A percentile compares a stretch with the other conserved stretches of the same genome.
Conservation (phyloP, 257 asterid species). For the Plantago major region DNA sequence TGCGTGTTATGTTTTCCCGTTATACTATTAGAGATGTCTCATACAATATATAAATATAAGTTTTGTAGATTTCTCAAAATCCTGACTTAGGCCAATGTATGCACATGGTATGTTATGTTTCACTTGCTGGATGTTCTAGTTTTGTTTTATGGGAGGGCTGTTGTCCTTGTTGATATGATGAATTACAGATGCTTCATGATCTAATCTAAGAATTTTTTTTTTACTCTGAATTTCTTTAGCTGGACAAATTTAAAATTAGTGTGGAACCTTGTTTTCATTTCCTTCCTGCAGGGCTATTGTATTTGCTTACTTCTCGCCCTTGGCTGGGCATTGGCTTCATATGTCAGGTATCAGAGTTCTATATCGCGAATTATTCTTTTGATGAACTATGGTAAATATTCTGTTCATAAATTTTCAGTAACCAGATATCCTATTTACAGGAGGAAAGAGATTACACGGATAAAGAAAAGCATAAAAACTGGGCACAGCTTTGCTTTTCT, state of each 20-base stretch:
- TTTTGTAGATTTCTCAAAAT: too few species aligned
- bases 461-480: constrained; percentile 43
- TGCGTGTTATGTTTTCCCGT: too few species aligned
- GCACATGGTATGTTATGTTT: too few species aligned
- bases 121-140: not conserved
- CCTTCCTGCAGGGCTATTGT: constrained; percentile 60
- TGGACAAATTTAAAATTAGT: constrained; percentile 13
- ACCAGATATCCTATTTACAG: constrained; percentile 39
- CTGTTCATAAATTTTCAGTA: constrained; percentile 8
- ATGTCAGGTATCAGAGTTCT: constrained; percentile 60
- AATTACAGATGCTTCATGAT: constrained; percentile 8
- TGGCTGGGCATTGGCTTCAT: constrained; percentile 95
- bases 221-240: constrained; percentile 8
- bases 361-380: constrained; percentile 8
- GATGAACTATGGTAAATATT: constrained; percentile 8
- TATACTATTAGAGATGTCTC: too few species aligned
- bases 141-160: not conserved
- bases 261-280: constrained; percentile 13
- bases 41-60: too few species aligned
- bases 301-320: constrained; percentile 83
- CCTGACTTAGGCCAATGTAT: too few species aligned
- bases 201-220: constrained; percentile 1
- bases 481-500: constrained; percentile 85
- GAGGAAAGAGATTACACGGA: constrained; percentile 71
- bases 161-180: not conserved